Evolutionary conservation across 1,284 basidiomycete genomes (phyloP), one percentile per base, ranked within the genome.

Genomic region (Naganishia liquefaciens): DNA sequence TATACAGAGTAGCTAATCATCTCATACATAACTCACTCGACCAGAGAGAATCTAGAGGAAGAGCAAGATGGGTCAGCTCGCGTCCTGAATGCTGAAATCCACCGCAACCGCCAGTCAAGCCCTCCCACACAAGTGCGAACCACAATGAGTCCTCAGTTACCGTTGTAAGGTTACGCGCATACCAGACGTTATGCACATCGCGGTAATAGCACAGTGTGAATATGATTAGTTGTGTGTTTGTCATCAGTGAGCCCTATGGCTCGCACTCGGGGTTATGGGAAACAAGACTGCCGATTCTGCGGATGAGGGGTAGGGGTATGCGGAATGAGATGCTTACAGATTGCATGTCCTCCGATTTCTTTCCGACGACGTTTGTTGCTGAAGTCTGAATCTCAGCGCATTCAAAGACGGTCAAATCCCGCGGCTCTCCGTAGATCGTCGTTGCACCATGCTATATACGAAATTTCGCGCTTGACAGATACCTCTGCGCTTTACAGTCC

Each of bases 81-180:
- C 21, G 37, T n/a, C 6, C n/a, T n/a, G n/a, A n/a, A 39, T 13
- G 15, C 37, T 6, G 21, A 19, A 37, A 33, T n/a, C 30, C 13
- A 2, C 51, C 19, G 19, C 19, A 21, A 21, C 30, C 33, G n/a
- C 28, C 51, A 51, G 28, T 39, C 33, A 17, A 33, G 19, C 15
- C 43, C 57, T 40, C 40, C 44, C n/a, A 25, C 33, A 44, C 57
- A 50, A 50, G 50, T 33, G 44, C 57, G 37, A 50, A 42, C 51
- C 57, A 50, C n/a, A 17, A 40, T 37, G 33, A 46, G 46, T 60
- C 57, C 57, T 60, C 57, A 60, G 57, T 60, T 60, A 60, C 57
- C 57, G 57, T 60, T 60, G 57, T 60, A 60, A 60, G 49, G 57
- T 60, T 60, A 60, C 57, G 46, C 57, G 57, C 57, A 60, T 60